Evolutionary conservation across 805 yeast species (phyloP).

Genomic region (Cyberlindnera subsufficiens): DNA sequence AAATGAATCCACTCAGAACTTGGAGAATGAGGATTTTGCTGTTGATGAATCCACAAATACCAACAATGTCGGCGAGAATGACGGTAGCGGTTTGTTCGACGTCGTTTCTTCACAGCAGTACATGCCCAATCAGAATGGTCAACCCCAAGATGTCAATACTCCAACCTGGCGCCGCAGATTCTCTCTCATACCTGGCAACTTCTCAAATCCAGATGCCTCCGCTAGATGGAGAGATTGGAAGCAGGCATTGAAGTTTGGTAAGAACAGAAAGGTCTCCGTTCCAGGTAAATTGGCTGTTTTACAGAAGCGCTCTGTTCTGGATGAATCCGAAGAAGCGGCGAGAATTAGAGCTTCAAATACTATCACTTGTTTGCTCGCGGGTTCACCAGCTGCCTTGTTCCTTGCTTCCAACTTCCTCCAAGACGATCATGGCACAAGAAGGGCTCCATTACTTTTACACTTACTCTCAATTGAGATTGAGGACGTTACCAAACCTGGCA

Average conservation of each 20-base stretch:
- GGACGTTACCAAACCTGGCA: conserved; percentile 35
- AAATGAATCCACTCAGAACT: background rate
- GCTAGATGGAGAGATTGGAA: conserved; percentile 23
- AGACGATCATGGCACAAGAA: conserved; percentile 69
- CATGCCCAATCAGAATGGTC: no score
- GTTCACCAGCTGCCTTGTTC: conserved; percentile 68
- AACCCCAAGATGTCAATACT: conserved; percentile 4
- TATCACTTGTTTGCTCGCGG: conserved; percentile 51
- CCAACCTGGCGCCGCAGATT: conserved; percentile 22
- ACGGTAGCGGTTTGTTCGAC: no score
- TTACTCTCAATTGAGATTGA: conserved; percentile 62
- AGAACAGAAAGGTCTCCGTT: conserved; percentile 1
- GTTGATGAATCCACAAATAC: no score
- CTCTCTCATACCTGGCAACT: conserved; percentile 12
- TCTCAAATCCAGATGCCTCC: conserved; percentile 2
- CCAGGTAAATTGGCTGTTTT: background rate
- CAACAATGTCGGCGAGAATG: no score
- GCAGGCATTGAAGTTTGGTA: conserved; percentile 22
- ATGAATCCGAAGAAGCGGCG: conserved; percentile 20
- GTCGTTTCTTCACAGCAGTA: no score
- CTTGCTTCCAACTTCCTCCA: conserved; percentile 68
- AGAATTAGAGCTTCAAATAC: conserved; percentile 35
- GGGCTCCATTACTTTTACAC: conserved; percentile 79
- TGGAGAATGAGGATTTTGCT: no score
- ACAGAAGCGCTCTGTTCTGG: conserved; percentile 1